phyloP scores from a whole-genome alignment of 371 early-diverging fungal species.

The Haplosporangium sp. region DNA sequence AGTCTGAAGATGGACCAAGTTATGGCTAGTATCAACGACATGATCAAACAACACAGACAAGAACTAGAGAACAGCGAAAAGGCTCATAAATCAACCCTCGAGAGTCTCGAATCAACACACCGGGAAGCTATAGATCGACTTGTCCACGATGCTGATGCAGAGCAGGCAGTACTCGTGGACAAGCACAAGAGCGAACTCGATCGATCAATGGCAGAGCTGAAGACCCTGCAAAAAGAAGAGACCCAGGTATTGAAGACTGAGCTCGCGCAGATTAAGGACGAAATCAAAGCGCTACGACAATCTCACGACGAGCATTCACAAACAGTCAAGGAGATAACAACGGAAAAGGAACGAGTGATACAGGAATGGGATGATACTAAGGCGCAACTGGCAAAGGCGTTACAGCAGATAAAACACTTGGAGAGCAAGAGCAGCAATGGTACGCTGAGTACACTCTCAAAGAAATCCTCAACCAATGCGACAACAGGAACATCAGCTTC shows the following conservation, averaged over 20 bases:
- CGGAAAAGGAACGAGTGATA: slow-evolving; percentile 10
- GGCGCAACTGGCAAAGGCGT: neutral
- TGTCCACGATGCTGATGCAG: slow-evolving; percentile 29
- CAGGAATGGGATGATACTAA: slow-evolving; percentile 15
- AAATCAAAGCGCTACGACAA: slow-evolving; percentile 8
- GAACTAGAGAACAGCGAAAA: slow-evolving; percentile 10
- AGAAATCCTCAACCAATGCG: neutral
- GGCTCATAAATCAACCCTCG: slow-evolving; percentile 16
- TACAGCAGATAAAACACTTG: neutral
- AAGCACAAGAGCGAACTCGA: slow-evolving; percentile 14
- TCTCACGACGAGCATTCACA: neutral
- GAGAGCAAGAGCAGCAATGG: neutral
- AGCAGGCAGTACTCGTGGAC: slow-evolving; percentile 13
- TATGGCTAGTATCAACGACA: slow-evolving; percentile 13
- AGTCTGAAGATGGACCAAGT: slow-evolving; percentile 15
- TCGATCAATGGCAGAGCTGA: neutral
- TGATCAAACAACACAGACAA: slow-evolving; percentile 20
- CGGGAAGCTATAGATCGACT: slow-evolving; percentile 19
- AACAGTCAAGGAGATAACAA: slow-evolving; percentile 2
- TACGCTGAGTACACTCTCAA: neutral
- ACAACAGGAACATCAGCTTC: neutral
- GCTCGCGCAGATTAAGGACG: slow-evolving; percentile 5
- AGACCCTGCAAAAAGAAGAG: neutral
- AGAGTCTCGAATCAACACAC: slow-evolving; percentile 15
- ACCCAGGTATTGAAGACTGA: neutral